A percentile compares a stretch with the other conserved stretches of the same genome.
These are phyloP conservation scores for Monascus ruber DNA, from an alignment of 2,329 filamentous ascomycete genomes.

Conservation along the genomic window DNA sequence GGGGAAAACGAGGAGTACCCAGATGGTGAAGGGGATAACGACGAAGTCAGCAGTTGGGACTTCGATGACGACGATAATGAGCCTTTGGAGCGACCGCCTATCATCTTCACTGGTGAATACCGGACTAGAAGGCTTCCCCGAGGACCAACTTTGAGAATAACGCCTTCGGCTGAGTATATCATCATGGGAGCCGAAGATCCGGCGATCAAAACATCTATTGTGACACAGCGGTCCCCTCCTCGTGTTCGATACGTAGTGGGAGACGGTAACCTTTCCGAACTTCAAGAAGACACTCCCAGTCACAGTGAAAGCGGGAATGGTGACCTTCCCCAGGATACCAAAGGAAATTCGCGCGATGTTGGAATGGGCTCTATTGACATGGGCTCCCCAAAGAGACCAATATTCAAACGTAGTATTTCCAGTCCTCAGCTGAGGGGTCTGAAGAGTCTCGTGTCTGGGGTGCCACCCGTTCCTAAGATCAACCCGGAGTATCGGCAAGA, in stretches of 20 bases:
- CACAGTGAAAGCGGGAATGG: too few species aligned
- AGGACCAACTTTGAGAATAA: conserved; percentile 16
- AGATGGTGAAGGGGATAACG: not conserved
- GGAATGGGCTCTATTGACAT: too few species aligned
- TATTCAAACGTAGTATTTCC: too few species aligned
- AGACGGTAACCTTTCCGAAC: not conserved
- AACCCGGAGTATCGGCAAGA: too few species aligned
- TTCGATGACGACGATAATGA: conserved; percentile 22
- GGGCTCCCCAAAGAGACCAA: too few species aligned
- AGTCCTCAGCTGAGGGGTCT: too few species aligned
- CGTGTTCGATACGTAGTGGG: not conserved
- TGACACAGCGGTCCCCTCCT: not conserved
- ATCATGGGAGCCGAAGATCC: conserved; percentile 12
- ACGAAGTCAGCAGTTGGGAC: conserved; percentile 2
- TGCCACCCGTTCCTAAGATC: too few species aligned
- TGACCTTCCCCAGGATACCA: too few species aligned
- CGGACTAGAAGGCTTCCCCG: conserved; percentile 5
- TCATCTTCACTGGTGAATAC: conserved; percentile 15
- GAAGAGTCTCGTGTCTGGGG: too few species aligned
- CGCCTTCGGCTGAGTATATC: conserved; percentile 14
- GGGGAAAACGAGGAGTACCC: not conserved
- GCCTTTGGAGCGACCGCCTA: conserved; percentile 11
- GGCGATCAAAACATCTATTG: not conserved
- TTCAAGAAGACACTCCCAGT: too few species aligned
- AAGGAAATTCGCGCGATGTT: too few species aligned